These are phyloP conservation scores for Aspergillus pseudonomiae DNA, from an alignment of 2,329 filamentous ascomycete species.

Conservation along the genomic window DNA sequence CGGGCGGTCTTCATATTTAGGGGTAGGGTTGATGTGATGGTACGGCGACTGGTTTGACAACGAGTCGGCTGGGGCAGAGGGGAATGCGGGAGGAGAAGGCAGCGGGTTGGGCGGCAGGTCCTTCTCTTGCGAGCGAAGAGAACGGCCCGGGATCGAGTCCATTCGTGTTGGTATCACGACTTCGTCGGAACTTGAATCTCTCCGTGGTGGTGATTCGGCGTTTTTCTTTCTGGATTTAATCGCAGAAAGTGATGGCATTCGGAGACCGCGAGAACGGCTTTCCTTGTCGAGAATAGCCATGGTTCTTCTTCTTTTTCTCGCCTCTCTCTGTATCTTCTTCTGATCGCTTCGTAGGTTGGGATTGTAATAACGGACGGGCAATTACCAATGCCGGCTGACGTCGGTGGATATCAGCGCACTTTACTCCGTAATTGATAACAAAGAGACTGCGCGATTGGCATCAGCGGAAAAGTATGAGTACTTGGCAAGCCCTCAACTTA, in stretches of 20 bases:
- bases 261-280: slow-evolving; percentile 36
- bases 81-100: slow-evolving; percentile 13
- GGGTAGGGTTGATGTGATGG: background rate
- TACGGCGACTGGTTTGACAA: slow-evolving; percentile 7
- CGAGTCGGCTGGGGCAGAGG: slow-evolving; percentile 14
- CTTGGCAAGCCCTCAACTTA: background rate
- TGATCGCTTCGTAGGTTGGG: background rate
- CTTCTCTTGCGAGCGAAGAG: slow-evolving; percentile 28
- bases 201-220: slow-evolving; percentile 26
- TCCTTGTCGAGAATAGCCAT: slow-evolving; percentile 39
- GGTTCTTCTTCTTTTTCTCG: background rate
- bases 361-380: background rate
- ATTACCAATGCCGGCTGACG: background rate
- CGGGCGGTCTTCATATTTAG: slow-evolving; percentile 7
- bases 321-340: background rate
- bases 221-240: slow-evolving; percentile 34
- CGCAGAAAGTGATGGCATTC: slow-evolving; percentile 36
- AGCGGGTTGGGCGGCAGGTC: slow-evolving; percentile 31
- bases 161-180: slow-evolving; percentile 13
- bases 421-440: background rate
- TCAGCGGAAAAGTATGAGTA: background rate
- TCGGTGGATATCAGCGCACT: background rate
- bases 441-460: background rate
- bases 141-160: slow-evolving; percentile 18
- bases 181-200: slow-evolving; percentile 19